Base-by-base conservation (phyloP, 169 alveolate genomes). In the Eimeria necatrix region DNA sequence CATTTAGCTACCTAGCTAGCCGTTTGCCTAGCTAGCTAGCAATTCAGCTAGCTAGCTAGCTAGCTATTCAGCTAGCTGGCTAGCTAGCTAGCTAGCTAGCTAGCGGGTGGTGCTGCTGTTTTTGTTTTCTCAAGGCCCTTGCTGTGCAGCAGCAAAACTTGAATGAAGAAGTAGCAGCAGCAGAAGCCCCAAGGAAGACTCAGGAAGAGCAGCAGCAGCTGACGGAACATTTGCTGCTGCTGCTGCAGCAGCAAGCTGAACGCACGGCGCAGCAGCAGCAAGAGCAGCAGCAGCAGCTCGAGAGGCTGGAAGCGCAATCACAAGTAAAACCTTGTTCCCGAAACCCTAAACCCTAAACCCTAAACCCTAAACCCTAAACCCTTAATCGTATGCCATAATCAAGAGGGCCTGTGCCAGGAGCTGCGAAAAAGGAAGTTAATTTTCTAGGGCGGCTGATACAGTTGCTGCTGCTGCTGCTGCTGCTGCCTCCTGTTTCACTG, bases 241-340 rank as follows among this genome's bases (percentile, higher is more conserved):
- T 48, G 16, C 8, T 70, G 51, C 12, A 70, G 81, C 81, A 70
- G 81, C 81, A 70, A 26, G 26, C 5, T n/a, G 52, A 14, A 32
- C 26, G 81, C 52, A 12, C 16, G 46, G 52, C 18, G 51, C 81
- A 70, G 51, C 81, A 70, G 16, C 4, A 9, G 52, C 22, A 9
- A 48, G 81, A 70, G 51, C 81, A 22, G 81, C 81, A 70, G 51
- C 81, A 70, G 81, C 81, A 24, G 22, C 12, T 70, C 52, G 51
- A n/a, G 22, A 32, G 22, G 48, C 10, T 32, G 10, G 51, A 70
- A 5, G 22, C 18, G 14, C 52, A 70, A 5, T n/a, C 16, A 5
- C 81, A 9, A 4, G 81, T 70, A 20, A 32, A 20, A 5, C n/a
- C n/a, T n/a, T n/a, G n/a, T n/a, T n/a, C 41, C 41, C 8, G 4